Evolutionary conservation across 139 green algal species (phyloP), one percentile per base, ranked within the genome.

Genomic region (Klebsormidium nitens): DNA sequence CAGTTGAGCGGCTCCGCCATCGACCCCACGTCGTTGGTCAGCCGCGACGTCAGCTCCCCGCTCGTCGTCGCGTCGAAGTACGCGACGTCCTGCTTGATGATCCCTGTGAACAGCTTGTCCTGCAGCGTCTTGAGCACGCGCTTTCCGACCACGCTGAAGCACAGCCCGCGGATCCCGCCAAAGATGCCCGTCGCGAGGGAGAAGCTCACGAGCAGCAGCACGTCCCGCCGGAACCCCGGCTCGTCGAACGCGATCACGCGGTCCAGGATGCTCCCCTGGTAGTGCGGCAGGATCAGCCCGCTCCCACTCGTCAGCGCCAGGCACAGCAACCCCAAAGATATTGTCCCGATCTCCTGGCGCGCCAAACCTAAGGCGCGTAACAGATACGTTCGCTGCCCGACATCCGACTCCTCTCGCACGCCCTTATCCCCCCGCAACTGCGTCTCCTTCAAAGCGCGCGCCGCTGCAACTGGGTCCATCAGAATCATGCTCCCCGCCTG

Each of bases 11-110:
- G 75, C 67, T 75, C 67, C 36, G 58, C 35, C 75, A 81, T 81
- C 6, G 69, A 48, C 2, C 36, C 28, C 36, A 81, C 75, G 23
- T 81, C 75, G 32, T 79, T 79, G 48, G 64, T 78, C 37, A 81
- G 32, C 50, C 75, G 46, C 3, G 66, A 77, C 1, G 65, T 76
- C 0, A 80, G 56, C 70, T 81, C 75, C 8, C 75, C 75, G 5
- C 69, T 52, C 3, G 75, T 78, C 0, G 75, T 78, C 5, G 69
- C 71, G 44, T 81, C 75, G 32, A 81, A 81, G 55, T 79, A 81
- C 4, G 75, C 75, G 34, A 81, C 60, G 42, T 81, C 75, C 64
- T 81, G 75, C 26, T 60, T 77, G 42, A 81, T 68, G 58, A 77
- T 37, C 11, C 36, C 66, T 5, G 44, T 23, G 70, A 81, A 81